A percentile compares a stretch with the other conserved stretches of the same genome.
Conservation (phyloP, 306 rosid species). For the Quillaja saponaria region DNA sequence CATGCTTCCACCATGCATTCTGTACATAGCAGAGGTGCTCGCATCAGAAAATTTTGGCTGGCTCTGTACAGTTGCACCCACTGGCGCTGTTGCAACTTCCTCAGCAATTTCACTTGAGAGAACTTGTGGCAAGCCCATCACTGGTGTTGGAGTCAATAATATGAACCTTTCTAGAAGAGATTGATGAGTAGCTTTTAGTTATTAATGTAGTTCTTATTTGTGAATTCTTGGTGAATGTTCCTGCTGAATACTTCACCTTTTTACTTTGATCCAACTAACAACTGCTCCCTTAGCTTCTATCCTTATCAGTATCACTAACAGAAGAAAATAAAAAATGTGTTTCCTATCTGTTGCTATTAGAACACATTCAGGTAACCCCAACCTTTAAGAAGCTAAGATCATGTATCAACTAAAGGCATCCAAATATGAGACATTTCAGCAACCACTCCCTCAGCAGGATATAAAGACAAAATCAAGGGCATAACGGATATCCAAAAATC, state of each 20-base stretch:
- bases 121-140: slow-evolving; percentile 90
- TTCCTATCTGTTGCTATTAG: slow-evolving; percentile 33
- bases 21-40: slow-evolving; percentile 53
- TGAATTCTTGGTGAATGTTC: slow-evolving; percentile 21
- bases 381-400: slow-evolving; percentile 36
- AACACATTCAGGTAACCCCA: slow-evolving; percentile 29
- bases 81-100: slow-evolving; percentile 44
- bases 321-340: slow-evolving; percentile 11
- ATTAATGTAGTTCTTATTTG: slow-evolving; percentile 24
- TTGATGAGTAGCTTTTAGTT: slow-evolving; percentile 16
- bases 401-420: slow-evolving; percentile 63
- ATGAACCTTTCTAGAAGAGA: slow-evolving; percentile 21
- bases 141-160: slow-evolving; percentile 24
- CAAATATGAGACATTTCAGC: slow-evolving; percentile 42
- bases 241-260: slow-evolving; percentile 28
- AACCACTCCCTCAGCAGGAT: slow-evolving; percentile 41
- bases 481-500: slow-evolving; percentile 43
- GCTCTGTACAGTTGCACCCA: slow-evolving; percentile 52
- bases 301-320: slow-evolving; percentile 8
- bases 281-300: slow-evolving; percentile 23
- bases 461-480: slow-evolving; percentile 34
- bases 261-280: slow-evolving; percentile 17
- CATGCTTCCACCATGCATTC: slow-evolving; percentile 38
- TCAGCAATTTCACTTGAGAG: slow-evolving; percentile 58
- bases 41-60: slow-evolving; percentile 57